A percentile compares a stretch with the other conserved stretches of the same genome.
phyloP scores from a whole-genome alignment of 1,284 basidiomycete species.

The Sphaerobolus stellatus region DNA sequence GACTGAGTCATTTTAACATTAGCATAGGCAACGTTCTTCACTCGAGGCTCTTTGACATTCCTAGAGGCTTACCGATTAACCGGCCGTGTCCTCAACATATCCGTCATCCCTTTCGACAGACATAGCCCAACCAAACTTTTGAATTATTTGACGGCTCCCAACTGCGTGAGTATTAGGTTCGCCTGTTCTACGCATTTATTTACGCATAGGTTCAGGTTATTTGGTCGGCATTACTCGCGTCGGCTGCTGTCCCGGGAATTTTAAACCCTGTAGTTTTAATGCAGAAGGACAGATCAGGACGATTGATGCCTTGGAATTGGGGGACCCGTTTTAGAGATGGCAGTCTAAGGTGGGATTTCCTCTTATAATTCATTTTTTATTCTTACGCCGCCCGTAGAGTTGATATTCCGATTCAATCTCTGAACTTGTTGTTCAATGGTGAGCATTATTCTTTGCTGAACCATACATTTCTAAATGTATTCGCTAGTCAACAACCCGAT shows the following conservation, averaged over 20 bases:
- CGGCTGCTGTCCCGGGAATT: constrained; percentile 84
- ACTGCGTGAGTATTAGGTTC: constrained; percentile 52
- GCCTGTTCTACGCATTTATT: constrained; percentile 19
- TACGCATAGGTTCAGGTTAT: constrained; percentile 49
- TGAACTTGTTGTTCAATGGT: constrained; percentile 94
- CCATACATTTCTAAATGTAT: constrained; percentile 11
- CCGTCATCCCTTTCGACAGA: constrained; percentile 92
- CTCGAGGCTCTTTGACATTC: constrained; percentile 93
- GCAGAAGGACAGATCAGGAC: constrained; percentile 86
- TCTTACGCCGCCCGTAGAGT: constrained; percentile 48
- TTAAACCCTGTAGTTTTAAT: constrained; percentile 88
- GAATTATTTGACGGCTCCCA: constrained; percentile 94
- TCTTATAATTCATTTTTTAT: neutral
- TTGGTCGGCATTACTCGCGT: constrained; percentile 77
- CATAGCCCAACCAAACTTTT: constrained; percentile 94
- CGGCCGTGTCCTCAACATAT: constrained; percentile 91
- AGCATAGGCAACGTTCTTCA: constrained; percentile 75
- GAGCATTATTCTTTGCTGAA: constrained; percentile 10
- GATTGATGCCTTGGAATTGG: constrained; percentile 90
- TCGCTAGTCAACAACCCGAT: constrained; percentile 87
- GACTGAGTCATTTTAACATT: constrained; percentile 26
- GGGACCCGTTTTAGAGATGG: constrained; percentile 93
- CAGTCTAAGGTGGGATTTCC: constrained; percentile 61
- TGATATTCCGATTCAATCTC: constrained; percentile 90
- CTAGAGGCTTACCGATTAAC: constrained; percentile 93